These are phyloP conservation scores for Cyclotella choctawhatcheeana DNA, from an alignment of 108 stramenopile genomes.

Conservation along the genomic window DNA sequence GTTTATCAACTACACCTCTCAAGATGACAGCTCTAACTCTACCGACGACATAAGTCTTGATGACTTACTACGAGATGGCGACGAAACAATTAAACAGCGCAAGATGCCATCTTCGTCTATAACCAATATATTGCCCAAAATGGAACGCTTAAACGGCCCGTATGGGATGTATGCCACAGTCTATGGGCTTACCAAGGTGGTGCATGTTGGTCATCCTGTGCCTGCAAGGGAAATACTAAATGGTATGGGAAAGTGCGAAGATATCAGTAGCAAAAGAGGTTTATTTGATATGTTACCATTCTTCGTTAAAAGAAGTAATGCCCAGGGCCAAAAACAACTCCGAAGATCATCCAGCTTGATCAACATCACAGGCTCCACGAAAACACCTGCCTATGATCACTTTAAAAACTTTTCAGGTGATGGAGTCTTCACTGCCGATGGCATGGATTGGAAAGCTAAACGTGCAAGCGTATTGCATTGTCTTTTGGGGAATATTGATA, in stretches of 20 bases:
- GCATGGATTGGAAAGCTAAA: conserved; percentile 90
- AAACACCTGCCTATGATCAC: conserved; percentile 91
- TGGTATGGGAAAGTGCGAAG: conserved; percentile 28
- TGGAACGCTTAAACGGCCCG: conserved; percentile 86
- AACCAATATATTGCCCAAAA: conserved; percentile 85
- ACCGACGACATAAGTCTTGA: neutral
- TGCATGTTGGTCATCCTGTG: conserved; percentile 91
- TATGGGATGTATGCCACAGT: conserved; percentile 95
- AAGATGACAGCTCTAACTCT: neutral
- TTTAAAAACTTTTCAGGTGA: conserved; percentile 91
- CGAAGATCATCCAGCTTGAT: conserved; percentile 20
- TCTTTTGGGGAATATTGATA: conserved; percentile 38
- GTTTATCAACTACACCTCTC: conserved; percentile 11
- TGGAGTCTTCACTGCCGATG: conserved; percentile 92
- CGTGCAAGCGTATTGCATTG: conserved; percentile 85
- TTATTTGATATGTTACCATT: neutral
- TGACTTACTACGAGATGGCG: neutral
- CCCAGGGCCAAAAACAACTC: neutral
- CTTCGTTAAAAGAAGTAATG: neutral
- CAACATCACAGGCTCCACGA: conserved; percentile 65
- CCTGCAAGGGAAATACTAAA: conserved; percentile 71
- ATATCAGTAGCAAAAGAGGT: neutral
- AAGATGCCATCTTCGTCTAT: conserved; percentile 78
- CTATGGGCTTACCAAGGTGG: conserved; percentile 85
- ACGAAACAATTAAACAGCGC: neutral